These are phyloP conservation scores for Oldenlandia corymbosa DNA, from an alignment of 257 asterid species.

Conservation along the genomic window DNA sequence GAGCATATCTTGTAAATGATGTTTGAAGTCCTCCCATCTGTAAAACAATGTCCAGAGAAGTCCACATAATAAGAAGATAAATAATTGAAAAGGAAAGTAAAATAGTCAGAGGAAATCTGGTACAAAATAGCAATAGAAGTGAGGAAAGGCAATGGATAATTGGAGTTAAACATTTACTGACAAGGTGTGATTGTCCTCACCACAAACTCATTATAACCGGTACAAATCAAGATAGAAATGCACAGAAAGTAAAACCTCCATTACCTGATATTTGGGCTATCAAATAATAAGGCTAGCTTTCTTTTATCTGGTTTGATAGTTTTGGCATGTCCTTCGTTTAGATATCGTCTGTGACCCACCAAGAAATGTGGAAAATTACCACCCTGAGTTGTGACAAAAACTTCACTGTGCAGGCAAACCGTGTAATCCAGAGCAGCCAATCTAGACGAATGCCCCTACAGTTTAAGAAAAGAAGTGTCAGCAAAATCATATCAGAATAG, in stretches of 20 bases:
- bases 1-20: constrained; percentile 86
- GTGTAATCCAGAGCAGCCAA: constrained; percentile 98
- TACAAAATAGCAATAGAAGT: neutral
- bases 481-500: neutral
- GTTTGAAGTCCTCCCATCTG: constrained; percentile 73
- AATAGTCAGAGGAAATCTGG: neutral
- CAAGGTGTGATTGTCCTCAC: neutral
- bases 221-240: neutral
- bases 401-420: constrained; percentile 95
- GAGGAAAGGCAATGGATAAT: neutral
- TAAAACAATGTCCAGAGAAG: neutral
- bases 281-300: constrained; percentile 77
- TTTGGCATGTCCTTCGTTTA: constrained; percentile 78
- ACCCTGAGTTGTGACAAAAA: constrained; percentile 88
- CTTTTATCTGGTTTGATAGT: constrained; percentile 93
- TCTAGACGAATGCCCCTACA: constrained; percentile 90
- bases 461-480: constrained; percentile 10
- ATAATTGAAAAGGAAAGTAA: neutral
- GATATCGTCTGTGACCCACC: constrained; percentile 93
- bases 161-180: no score
- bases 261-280: constrained; percentile 75
- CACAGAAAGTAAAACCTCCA: neutral
- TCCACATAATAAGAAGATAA: no score
- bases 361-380: constrained; percentile 98
- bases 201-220: neutral